Conservation (phyloP, 306 rosid genomes). For the Crataegus laevigata region DNA sequence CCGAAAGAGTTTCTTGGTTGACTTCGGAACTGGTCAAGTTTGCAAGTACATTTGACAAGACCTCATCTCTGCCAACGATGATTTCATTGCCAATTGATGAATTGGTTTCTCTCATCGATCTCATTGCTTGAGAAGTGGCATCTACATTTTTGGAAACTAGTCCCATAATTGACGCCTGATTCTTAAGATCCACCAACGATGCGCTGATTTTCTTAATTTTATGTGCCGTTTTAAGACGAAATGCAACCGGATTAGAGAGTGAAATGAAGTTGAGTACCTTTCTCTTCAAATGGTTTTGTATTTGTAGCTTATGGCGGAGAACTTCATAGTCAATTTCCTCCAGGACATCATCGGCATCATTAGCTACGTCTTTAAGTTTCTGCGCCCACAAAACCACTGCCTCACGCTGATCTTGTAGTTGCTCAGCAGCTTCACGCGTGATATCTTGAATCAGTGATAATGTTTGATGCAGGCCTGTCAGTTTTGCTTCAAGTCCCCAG, state of each 20-base stretch:
- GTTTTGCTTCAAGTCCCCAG: too few relatives aligned
- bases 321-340: too few relatives aligned
- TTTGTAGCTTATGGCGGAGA: too few relatives aligned
- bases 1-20: not conserved
- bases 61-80: not conserved
- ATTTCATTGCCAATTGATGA: not conserved
- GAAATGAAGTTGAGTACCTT: too few relatives aligned
- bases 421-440: too few relatives aligned
- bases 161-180: not conserved
- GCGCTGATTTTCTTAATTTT: not conserved
- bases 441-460: not conserved
- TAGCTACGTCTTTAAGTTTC: too few relatives aligned
- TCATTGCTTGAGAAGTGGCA: not conserved
- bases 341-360: too few relatives aligned
- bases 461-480: not conserved
- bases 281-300: too few relatives aligned
- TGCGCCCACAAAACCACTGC: too few relatives aligned
- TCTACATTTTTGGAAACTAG: not conserved
- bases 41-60: not conserved
- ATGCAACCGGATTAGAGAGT: not conserved
- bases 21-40: not conserved
- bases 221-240: not conserved
- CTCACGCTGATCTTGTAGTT: too few relatives aligned
- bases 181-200: not conserved
- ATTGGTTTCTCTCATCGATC: not conserved